Conservation (phyloP, 805 yeast genomes). For the Kodamaea neixiangensis region DNA sequence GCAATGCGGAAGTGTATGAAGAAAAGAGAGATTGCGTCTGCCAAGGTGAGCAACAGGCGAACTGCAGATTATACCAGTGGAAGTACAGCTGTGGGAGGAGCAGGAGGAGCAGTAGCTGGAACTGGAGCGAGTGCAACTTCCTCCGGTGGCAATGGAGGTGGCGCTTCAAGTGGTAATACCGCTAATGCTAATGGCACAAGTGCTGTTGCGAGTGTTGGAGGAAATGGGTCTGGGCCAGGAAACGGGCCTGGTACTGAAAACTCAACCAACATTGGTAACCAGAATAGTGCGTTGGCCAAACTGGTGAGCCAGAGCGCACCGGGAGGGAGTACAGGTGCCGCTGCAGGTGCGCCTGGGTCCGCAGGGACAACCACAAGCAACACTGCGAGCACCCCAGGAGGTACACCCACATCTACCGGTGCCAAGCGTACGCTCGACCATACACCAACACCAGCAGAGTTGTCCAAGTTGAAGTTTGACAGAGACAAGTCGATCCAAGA, state of each 20-base stretch:
- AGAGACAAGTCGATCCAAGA: conserved; percentile 85
- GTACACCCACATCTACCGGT: background rate
- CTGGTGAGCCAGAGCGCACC: background rate
- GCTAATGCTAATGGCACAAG: background rate
- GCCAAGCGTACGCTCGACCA: conserved; percentile 47
- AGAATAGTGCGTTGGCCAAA: background rate
- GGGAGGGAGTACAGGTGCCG: background rate
- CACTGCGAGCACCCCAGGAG: background rate
- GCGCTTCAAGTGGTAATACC: background rate
- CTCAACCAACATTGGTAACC: background rate
- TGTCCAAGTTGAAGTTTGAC: conserved; percentile 79
- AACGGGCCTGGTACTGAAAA: background rate
- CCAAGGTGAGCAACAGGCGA: conserved; percentile 25
- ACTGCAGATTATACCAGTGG: background rate
- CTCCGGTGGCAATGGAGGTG: background rate
- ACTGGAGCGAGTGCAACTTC: background rate
- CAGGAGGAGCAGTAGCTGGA: background rate
- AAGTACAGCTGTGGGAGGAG: background rate
- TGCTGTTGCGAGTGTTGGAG: background rate
- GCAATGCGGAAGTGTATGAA: conserved; percentile 89
- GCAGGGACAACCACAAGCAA: background rate
- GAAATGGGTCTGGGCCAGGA: background rate
- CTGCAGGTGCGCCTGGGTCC: background rate
- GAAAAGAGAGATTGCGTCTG: conserved; percentile 69
- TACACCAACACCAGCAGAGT: conserved; percentile 72